A percentile compares a stretch with the other conserved stretches of the same genome.
These are phyloP conservation scores for Fusarium stilboides DNA, from an alignment of 2,329 filamentous ascomycete genomes.

Conservation along the genomic window DNA sequence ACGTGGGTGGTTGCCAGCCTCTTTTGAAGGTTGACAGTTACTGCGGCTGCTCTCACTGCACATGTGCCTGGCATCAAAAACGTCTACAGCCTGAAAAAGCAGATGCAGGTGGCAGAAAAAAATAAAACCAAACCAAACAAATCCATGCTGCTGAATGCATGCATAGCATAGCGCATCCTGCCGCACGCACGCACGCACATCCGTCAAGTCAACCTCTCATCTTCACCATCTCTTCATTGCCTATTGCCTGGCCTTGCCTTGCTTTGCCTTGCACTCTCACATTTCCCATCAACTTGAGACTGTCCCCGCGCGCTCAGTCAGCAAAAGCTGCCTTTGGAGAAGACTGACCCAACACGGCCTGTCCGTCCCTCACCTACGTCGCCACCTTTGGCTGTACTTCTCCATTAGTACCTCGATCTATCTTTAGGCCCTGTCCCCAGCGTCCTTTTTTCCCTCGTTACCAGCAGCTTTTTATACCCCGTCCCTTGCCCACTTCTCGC, in stretches of 20 bases:
- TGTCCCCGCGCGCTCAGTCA: slow-evolving; percentile 39
- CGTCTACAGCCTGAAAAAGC: slow-evolving; percentile 38
- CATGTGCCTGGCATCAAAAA: slow-evolving; percentile 47
- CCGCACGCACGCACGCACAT: slow-evolving; percentile 31
- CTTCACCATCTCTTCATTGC: slow-evolving; percentile 26
- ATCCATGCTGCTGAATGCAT: slow-evolving; percentile 51
- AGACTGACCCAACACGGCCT: slow-evolving; percentile 36
- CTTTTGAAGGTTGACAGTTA: slow-evolving; percentile 26
- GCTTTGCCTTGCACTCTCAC: slow-evolving; percentile 6
- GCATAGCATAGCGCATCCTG: slow-evolving; percentile 49
- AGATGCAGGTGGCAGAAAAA: slow-evolving; percentile 30
- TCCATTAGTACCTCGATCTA: slow-evolving; percentile 47
- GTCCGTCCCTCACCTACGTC: slow-evolving; percentile 46
- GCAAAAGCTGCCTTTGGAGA: slow-evolving; percentile 30
- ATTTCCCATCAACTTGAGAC: slow-evolving; percentile 11
- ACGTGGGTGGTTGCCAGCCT: slow-evolving; percentile 39
- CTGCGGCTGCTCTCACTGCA: slow-evolving; percentile 39
- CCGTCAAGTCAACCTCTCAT: slow-evolving; percentile 23
- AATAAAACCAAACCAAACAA: slow-evolving; percentile 39
- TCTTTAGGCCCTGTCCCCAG: slow-evolving; percentile 44
- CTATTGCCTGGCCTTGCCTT: slow-evolving; percentile 23
- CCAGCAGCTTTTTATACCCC: slow-evolving; percentile 52
- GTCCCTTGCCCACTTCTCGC: slow-evolving; percentile 50
- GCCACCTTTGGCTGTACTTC: slow-evolving; percentile 44
- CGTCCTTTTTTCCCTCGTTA: slow-evolving; percentile 43